Evolutionary conservation across 129 eudicot species (phyloP), one percentile per base, ranked within the genome.

Genomic region (Tanacetum coccineum): DNA sequence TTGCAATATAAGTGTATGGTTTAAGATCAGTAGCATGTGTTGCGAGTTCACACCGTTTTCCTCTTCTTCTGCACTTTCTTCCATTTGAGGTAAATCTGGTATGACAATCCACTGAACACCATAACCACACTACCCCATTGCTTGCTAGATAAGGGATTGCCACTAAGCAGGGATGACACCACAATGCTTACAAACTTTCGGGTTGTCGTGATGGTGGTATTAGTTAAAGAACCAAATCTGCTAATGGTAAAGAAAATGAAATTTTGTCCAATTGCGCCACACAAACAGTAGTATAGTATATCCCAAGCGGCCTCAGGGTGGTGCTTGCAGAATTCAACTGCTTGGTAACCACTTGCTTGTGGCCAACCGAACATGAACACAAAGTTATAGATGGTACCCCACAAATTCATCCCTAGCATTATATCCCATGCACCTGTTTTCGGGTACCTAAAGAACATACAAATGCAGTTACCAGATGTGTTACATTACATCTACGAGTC

Each of bases 271-370:
- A 89, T 91, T 39, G 99, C 95, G 2, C 97, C 99, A 74, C 97
- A 94, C 7, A 89, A 67, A 52, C 99, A 94, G 76, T 94, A 94
- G 67, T 86, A 80, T 28, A 94, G 32, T 36, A 89, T 89, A 71
- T 94, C 99, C 90, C 95, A 94, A 1, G 88, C 99, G 25, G 99
- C 96, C 71, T 94, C 97, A 0, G 99, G 99, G 70, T 94, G 90
- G 70, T 77, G 83, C 82, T 80, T 71, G 88, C 99, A 94, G 83
- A 94, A 94, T 50, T 81, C 66, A 73, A 94, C 68, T 0, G 99
- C 99, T 53, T 82, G 90, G 62, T 75, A 94, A 19, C 99, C 99
- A 47, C 85, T 94, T 62, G 99, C 99, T 66, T 62, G 70, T 4
- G 99, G 97, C 96, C 96, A 94, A 17, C 99, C 99, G 62, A 94